phyloP scores from a whole-genome alignment of 2,329 filamentous ascomycete species.

The Aspergillus sojae region DNA sequence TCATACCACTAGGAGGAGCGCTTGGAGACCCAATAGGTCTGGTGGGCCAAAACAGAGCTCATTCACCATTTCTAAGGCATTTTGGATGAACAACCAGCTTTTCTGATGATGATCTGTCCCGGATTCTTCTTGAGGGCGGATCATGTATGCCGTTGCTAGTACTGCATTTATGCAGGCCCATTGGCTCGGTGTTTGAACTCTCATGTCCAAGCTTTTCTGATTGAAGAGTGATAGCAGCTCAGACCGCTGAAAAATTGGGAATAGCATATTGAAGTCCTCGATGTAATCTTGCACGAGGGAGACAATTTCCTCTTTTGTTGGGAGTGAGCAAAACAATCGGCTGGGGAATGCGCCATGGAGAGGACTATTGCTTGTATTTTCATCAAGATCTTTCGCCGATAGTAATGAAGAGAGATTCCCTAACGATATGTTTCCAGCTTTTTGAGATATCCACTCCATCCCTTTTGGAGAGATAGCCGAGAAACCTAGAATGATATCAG shows the following conservation, averaged over 20 bases:
- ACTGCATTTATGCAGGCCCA: conserved; percentile 21
- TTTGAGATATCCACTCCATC: conserved; percentile 18
- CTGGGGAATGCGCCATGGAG: conserved; percentile 8
- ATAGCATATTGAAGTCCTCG: conserved; percentile 15
- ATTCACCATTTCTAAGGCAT: conserved; percentile 16
- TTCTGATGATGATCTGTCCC: conserved; percentile 14
- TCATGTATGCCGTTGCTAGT: conserved; percentile 17
- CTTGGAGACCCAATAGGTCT: conserved; percentile 18
- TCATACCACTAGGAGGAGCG: conserved; percentile 20
- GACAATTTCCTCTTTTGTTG: conserved; percentile 13
- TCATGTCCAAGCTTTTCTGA: conserved; percentile 6
- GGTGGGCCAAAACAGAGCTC: conserved; percentile 18
- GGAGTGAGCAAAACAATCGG: conserved; percentile 14
- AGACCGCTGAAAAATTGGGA: conserved; percentile 17
- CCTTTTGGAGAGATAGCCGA: conserved; percentile 15
- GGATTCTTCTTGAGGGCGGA: conserved; percentile 4
- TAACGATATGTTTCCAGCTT: conserved; percentile 4
- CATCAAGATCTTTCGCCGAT: not conserved
- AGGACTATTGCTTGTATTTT: not conserved
- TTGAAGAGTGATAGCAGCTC: conserved; percentile 16
- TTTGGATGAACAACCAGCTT: conserved; percentile 22
- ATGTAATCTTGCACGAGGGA: conserved; percentile 16
- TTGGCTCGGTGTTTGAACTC: conserved; percentile 9
- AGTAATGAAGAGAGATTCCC: not conserved
- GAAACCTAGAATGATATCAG: conserved; percentile 11